Percentiles rank a stretch among this genome's conserved stretches.
phyloP scores from a whole-genome alignment of 2,329 filamentous ascomycete genomes.

The Botrytis hyacinthi region DNA sequence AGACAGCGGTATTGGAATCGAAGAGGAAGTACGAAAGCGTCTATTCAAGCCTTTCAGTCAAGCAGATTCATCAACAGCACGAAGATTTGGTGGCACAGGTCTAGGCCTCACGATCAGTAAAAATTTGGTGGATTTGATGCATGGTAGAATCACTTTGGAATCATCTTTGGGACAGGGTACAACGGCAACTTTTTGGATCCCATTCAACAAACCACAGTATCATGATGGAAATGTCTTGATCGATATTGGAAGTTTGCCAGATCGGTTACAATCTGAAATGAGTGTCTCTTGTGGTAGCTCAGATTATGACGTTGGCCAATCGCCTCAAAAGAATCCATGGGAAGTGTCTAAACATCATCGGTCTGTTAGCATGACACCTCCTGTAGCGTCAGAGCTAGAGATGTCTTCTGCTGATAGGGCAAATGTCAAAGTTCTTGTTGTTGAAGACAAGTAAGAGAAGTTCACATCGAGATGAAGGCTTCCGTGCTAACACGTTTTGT shows the following conservation, averaged over 20 bases:
- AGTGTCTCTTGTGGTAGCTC: constrained; percentile 67
- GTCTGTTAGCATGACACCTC: constrained; percentile 30
- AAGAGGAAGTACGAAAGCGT: constrained; percentile 69
- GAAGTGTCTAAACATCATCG: constrained; percentile 23
- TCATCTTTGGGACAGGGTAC: constrained; percentile 68
- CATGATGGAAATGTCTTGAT: constrained; percentile 51
- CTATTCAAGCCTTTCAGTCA: constrained; percentile 81
- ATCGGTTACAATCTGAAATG: constrained; percentile 62
- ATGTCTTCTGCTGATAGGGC: constrained; percentile 57
- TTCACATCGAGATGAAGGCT: background rate
- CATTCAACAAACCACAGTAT: constrained; percentile 68
- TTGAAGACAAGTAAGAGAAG: constrained; percentile 71
- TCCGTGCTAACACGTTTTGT: constrained; percentile 10
- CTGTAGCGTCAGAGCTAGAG: constrained; percentile 46
- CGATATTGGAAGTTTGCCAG: constrained; percentile 62
- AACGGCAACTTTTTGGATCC: constrained; percentile 72
- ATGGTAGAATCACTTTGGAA: constrained; percentile 68
- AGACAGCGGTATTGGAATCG: constrained; percentile 79
- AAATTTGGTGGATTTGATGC: constrained; percentile 77
- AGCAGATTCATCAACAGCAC: constrained; percentile 74
- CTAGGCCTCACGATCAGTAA: constrained; percentile 79
- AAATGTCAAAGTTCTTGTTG: constrained; percentile 68
- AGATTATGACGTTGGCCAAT: constrained; percentile 53
- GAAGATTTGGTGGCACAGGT: constrained; percentile 76
- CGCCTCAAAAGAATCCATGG: constrained; percentile 39